Conservation (phyloP, 768 basidiomycete genomes). For the Kwoniella pini region DNA sequence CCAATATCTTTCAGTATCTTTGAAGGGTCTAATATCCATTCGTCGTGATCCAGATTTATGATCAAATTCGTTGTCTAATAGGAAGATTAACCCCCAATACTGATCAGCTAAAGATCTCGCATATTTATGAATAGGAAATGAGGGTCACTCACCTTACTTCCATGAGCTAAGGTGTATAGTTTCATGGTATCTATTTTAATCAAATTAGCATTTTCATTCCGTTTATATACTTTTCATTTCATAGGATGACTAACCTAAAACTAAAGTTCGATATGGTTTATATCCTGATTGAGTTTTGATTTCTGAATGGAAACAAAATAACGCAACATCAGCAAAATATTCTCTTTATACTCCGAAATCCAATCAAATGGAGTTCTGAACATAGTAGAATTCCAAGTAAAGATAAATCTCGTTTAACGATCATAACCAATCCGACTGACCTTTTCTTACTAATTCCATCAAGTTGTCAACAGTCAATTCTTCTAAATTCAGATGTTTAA, state of each 20-base stretch:
- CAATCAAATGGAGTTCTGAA: no score
- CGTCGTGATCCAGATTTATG: conserved; percentile 92
- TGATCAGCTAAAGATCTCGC: neutral
- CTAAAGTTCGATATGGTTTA: conserved; percentile 79
- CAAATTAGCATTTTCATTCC: no score
- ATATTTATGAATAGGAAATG: neutral
- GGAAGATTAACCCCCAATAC: no score
- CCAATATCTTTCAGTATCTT: conserved; percentile 69
- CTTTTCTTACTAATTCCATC: conserved; percentile 67
- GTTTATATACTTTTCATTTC: no score
- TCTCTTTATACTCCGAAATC: neutral
- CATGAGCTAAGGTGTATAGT: conserved; percentile 90
- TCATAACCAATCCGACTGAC: no score
- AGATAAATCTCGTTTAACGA: no score
- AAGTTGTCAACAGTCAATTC: conserved; percentile 74
- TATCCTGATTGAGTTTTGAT: conserved; percentile 73
- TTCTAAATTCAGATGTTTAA: conserved; percentile 77
- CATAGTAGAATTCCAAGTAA: no score
- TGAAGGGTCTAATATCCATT: conserved; percentile 76
- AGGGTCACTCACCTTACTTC: conserved; percentile 69
- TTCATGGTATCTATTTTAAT: conserved; percentile 79
- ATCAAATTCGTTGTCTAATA: conserved; percentile 93
- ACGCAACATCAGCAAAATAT: conserved; percentile 5
- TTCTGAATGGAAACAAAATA: conserved; percentile 57
- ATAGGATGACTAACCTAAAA: conserved; percentile 63